phyloP scores from a whole-genome alignment of 495 filamentous ascomycete genomes.

The Letharia lupina region DNA sequence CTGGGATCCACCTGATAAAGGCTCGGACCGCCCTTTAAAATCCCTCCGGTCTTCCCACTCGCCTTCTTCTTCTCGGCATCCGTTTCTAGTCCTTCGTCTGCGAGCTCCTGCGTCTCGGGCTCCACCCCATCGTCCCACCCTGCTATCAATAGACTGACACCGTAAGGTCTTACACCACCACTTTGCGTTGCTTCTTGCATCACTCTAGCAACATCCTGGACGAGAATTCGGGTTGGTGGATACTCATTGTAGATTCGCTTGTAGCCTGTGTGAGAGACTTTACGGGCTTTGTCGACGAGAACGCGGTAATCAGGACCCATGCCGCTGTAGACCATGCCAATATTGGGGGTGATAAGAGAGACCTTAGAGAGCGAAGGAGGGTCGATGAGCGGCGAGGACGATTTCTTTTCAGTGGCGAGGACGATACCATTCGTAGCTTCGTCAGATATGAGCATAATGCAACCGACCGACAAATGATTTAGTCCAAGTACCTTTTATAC shows the following conservation, averaged over 20 bases:
- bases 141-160: conserved; percentile 87
- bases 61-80: conserved; percentile 59
- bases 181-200: conserved; percentile 99
- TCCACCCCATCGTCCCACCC: conserved; percentile 97
- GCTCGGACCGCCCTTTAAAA: conserved; percentile 90
- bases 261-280: conserved; percentile 98
- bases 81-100: conserved; percentile 37
- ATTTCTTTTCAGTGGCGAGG: conserved; percentile 98
- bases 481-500: conserved; percentile 77
- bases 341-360: conserved; percentile 94
- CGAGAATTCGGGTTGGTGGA: conserved; percentile 94
- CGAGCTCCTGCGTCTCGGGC: conserved; percentile 55
- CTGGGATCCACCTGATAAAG: conserved; percentile 97
- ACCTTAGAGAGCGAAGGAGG: conserved; percentile 93
- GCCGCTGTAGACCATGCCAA: conserved; percentile 98
- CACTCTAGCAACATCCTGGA: conserved; percentile 94
- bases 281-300: conserved; percentile 92
- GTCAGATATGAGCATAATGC: background rate
- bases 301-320: conserved; percentile 99
- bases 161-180: conserved; percentile 96
- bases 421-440: conserved; percentile 97
- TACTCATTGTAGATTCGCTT: conserved; percentile 99
- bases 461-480: conserved; percentile 2
- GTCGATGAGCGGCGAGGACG: conserved; percentile 89
- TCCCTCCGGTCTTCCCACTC: conserved; percentile 80